Evolutionary conservation across 768 basidiomycete genomes (phyloP), one percentile per base, ranked within the genome.

Genomic region (Lactarius quietus): DNA sequence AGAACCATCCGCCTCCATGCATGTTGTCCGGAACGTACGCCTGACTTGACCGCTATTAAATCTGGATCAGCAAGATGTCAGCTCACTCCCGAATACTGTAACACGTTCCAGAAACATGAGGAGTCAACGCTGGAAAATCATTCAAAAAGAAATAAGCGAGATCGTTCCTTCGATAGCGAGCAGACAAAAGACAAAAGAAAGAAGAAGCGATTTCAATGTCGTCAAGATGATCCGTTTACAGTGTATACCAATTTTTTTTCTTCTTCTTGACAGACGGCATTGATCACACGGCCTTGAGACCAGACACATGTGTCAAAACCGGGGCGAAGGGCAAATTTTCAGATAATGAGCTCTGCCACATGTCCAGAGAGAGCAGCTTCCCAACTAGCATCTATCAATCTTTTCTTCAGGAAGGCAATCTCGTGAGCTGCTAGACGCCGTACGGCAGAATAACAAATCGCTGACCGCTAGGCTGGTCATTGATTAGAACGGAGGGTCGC

Each of bases 381-480:
- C 53, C 23, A 23, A 38, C 15, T 35, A 48, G 23, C 36, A 48
- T 26, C 48, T 48, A 14, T 29, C 29, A 15, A 26, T 35, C 33
- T 31, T 15, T 29, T 28, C 33, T 57, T 39, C 29, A 33, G n/a
- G 33, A 23, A 12, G n/a, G n/a, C 9, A 48, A 48, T 54, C 38
- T 41, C 39, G 15, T 35, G 39, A 59, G 18, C 28, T 45, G 35
- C 18, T 36, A 33, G 54, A 52, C 28, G 29, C 28, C 28, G 48
- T 63, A 58, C 51, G 38, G 57, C 48, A 58, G 57, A 53, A 64
- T 58, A 41, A 52, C 63, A 59, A 64, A 64, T 57, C 26, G 12
- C 51, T 31, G 45, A 52, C 38, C 45, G 33, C 51, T 28, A 35
- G 45, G 17, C 36, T 54, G 20, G 43, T 38, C 41, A 38, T 15